Evolutionary conservation across 371 early-diverging fungal genomes (phyloP).

Genomic region (Polyrhizophydium stewartii): DNA sequence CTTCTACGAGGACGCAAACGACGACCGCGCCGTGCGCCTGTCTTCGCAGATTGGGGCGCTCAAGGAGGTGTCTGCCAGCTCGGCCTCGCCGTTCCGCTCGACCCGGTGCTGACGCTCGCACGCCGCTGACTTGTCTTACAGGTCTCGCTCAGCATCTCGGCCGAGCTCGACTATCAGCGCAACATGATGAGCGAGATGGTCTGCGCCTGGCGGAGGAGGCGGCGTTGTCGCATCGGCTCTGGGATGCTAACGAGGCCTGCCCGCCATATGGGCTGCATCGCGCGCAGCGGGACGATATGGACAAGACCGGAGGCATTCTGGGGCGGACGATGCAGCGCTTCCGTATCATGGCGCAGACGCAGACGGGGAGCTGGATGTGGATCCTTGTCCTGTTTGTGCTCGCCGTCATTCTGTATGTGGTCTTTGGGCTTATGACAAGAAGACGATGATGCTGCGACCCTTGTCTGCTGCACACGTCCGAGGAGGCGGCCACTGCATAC

Average conservation of each 20-base stretch:
- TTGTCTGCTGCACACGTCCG: no score
- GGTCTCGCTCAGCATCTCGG: slow-evolving; percentile 45
- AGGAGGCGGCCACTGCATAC: no score
- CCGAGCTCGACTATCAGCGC: slow-evolving; percentile 49
- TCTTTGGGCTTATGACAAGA: slow-evolving; percentile 18
- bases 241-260: neutral
- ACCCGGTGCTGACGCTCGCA: neutral
- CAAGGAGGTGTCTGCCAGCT: neutral
- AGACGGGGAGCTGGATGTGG: slow-evolving; percentile 51
- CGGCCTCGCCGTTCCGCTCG: neutral
- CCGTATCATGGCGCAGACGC: slow-evolving; percentile 40
- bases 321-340: slow-evolving; percentile 43
- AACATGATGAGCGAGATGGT: slow-evolving; percentile 34
- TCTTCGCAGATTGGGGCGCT: neutral
- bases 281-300: slow-evolving; percentile 41
- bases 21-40: neutral
- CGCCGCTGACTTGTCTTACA: neutral
- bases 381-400: slow-evolving; percentile 47
- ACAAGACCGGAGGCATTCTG: slow-evolving; percentile 42
- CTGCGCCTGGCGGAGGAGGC: neutral
- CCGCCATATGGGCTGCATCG: neutral
- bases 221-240: neutral
- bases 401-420: slow-evolving; percentile 38
- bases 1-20: neutral
- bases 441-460: no score